Conservation (phyloP, 2,329 filamentous ascomycete genomes). For the Cytospora paraplurivora region DNA sequence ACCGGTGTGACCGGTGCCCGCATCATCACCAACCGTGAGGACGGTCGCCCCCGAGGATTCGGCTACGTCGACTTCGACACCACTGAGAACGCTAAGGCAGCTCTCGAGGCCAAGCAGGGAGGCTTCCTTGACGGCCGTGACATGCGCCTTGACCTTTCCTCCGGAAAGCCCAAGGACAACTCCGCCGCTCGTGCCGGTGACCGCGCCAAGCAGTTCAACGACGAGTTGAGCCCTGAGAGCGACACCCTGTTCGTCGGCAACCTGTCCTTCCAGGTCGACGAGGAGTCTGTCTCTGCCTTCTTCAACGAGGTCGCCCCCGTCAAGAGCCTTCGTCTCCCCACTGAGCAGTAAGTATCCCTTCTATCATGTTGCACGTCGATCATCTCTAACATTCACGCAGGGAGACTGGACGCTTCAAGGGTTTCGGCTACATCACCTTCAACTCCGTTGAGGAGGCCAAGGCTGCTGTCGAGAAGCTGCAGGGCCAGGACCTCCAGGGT, state of each 20-base stretch:
- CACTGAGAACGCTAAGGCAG: constrained; percentile 48
- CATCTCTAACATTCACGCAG: constrained; percentile 44
- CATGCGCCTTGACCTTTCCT: constrained; percentile 44
- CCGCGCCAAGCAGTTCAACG: constrained; percentile 72
- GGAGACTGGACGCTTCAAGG: constrained; percentile 83
- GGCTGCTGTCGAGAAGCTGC: constrained; percentile 65
- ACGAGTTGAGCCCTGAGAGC: constrained; percentile 75
- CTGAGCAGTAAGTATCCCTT: constrained; percentile 64
- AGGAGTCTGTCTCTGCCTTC: constrained; percentile 72
- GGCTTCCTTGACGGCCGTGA: constrained; percentile 41
- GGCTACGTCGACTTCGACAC: constrained; percentile 87
- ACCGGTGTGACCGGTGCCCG: constrained; percentile 72
- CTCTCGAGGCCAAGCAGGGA: constrained; percentile 44
- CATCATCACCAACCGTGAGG: constrained; percentile 80
- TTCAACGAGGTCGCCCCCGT: constrained; percentile 73
- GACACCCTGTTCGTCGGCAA: constrained; percentile 93
- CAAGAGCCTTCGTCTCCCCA: constrained; percentile 82
- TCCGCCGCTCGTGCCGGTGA: constrained; percentile 58
- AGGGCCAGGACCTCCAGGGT: constrained; percentile 66
- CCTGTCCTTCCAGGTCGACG: constrained; percentile 79
- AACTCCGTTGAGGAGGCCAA: constrained; percentile 80
- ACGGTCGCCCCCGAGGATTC: constrained; percentile 85
- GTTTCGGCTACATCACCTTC: constrained; percentile 90
- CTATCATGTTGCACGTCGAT: neutral
- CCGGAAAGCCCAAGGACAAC: constrained; percentile 34